These are phyloP conservation scores for Trichophyton equinum DNA, from an alignment of 2,329 filamentous ascomycete genomes.

Conservation along the genomic window DNA sequence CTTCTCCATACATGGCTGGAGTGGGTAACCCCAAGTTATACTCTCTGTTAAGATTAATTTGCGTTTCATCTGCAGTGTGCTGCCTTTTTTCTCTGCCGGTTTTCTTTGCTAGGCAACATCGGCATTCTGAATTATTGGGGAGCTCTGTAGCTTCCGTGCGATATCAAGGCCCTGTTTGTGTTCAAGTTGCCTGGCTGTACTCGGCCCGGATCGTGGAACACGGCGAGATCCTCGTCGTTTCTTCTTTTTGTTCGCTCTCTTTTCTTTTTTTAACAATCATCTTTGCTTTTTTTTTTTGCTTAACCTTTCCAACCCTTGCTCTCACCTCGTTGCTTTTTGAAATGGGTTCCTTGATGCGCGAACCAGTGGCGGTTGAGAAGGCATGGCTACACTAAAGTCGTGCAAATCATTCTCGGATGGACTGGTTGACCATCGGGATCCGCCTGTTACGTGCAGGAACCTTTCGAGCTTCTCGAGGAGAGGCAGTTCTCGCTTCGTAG, in stretches of 20 bases:
- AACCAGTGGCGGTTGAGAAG: not conserved
- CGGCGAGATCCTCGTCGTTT: not conserved
- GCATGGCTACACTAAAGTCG: not conserved
- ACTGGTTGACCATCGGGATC: not conserved
- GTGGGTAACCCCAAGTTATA: not conserved
- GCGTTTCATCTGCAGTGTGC: not conserved
- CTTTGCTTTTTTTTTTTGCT: not conserved
- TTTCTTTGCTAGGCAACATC: not conserved
- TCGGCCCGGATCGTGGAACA: slow-evolving; percentile 2
- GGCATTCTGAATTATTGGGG: not conserved
- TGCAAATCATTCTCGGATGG: slow-evolving; percentile 1
- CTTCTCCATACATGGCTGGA: too few species aligned
- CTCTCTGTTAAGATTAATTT: not conserved
- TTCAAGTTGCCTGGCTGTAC: not conserved
- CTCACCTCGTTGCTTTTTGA: not conserved
- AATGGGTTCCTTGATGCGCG: not conserved
- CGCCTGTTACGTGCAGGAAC: not conserved
- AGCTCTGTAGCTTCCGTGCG: not conserved
- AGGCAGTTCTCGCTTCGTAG: not conserved
- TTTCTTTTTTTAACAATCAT: not conserved
- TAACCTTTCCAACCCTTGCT: not conserved
- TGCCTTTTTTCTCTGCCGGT: not conserved
- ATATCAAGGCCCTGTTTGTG: not conserved
- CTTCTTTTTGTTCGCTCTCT: not conserved
- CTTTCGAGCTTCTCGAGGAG: not conserved